Base-by-base conservation (phyloP, 2,329 filamentous ascomycete genomes). In the Onygenales sp. region DNA sequence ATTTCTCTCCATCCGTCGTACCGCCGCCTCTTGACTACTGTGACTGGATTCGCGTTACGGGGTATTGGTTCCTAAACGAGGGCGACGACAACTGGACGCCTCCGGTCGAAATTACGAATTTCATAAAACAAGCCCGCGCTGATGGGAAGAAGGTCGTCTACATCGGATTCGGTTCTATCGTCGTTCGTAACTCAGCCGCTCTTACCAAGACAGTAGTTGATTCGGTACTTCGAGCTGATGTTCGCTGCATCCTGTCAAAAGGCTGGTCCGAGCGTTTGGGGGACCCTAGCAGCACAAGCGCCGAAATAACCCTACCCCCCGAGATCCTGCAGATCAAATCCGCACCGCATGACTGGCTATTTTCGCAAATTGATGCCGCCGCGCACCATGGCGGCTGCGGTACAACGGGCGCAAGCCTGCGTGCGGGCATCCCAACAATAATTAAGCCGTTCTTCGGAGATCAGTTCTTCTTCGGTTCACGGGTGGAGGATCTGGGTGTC, bases 361-460 rank as follows among this genome's bases (percentile, higher is more conserved):
- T 98, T 71, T 78, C 77, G 41, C 91, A 95, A 66, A 89, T 98
- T 54, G 93, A 98, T 64, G 93, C 92, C 4, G 92, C 88, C 2
- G 89, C 88, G 7, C 93, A 98, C 66, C 93, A 98, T 65, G 93
- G 93, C 47, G 93, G 93, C 5, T 89, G 90, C 4, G 93, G 93
- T 2, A 98, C 93, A 0, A 98, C 93, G 0, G 93, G 93, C 2
- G 93, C 93, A 0, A 95, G 89, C 68, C 75, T 98, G 48, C 81
- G 93, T 51, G 91, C 91, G 0, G 93, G 93, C 2, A 82, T 95
- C 5, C 93, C 93, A 0, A 97, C 93, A 0, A 91, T 98, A 58
- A 87, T 97, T 65, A 88, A 92, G 57, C 93, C 93, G 0, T 98
- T 97, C 75, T 98, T 98, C 65, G 93, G 93, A 5, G 93, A 98